These are phyloP conservation scores for Pleurostoma richardsiae DNA, from an alignment of 2,329 filamentous ascomycete genomes.

Conservation along the genomic window DNA sequence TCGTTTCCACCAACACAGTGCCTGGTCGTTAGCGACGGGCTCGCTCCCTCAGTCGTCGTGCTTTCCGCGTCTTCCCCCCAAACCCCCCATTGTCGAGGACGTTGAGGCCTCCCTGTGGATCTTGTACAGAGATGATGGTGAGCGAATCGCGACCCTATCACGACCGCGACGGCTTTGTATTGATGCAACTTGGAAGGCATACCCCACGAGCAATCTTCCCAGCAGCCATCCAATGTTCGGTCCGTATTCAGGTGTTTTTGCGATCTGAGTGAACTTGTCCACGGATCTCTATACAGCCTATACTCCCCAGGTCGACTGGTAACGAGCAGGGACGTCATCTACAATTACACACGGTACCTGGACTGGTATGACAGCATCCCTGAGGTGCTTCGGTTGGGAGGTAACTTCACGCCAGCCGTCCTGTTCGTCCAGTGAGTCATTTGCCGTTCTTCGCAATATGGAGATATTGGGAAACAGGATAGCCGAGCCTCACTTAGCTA, in stretches of 20 bases:
- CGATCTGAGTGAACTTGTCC: conserved; percentile 68
- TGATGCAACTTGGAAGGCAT: conserved; percentile 29
- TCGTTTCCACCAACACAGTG: conserved; percentile 33
- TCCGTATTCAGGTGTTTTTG: conserved; percentile 66
- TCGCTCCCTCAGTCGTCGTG: conserved; percentile 56
- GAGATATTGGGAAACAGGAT: too few relatives aligned
- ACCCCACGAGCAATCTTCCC: conserved; percentile 48
- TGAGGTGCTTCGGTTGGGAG: conserved; percentile 55
- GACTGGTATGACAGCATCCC: conserved; percentile 69
- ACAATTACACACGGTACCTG: conserved; percentile 63
- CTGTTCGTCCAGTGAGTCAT: conserved; percentile 66
- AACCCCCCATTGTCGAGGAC: conserved; percentile 54
- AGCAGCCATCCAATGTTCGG: conserved; percentile 63
- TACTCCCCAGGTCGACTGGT: conserved; percentile 64
- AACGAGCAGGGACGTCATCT: conserved; percentile 57
- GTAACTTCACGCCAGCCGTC: conserved; percentile 69
- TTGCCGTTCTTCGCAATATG: not conserved
- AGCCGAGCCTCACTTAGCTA: too few relatives aligned
- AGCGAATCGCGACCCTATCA: conserved; percentile 10
- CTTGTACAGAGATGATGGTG: conserved; percentile 54
- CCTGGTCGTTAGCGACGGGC: conserved; percentile 61
- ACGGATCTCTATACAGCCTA: conserved; percentile 66
- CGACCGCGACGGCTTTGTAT: not conserved
- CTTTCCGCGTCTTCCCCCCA: conserved; percentile 51
- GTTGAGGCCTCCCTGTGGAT: conserved; percentile 57